A percentile compares a stretch with the other conserved stretches of the same genome.
Evolutionary conservation across 2,329 filamentous ascomycete genomes (phyloP).

Genomic region (Diaporthe ilicicola): DNA sequence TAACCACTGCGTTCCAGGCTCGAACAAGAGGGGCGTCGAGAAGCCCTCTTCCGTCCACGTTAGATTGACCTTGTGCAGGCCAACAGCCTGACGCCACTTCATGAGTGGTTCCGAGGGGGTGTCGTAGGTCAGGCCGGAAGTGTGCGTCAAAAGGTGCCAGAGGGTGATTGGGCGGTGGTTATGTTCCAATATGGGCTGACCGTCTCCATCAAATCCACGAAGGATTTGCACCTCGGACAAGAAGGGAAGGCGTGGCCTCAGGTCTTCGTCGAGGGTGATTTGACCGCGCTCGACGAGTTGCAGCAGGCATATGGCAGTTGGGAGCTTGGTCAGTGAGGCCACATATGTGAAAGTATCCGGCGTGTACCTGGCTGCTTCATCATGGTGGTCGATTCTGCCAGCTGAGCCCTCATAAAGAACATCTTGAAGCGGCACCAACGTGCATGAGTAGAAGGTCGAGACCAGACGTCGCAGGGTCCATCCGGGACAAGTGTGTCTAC

Average conservation of each 20-base stretch:
- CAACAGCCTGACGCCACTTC: slow-evolving; percentile 26
- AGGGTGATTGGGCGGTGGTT: slow-evolving; percentile 50
- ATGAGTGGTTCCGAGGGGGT: slow-evolving; percentile 40
- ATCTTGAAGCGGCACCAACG: slow-evolving; percentile 35
- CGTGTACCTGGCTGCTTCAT: slow-evolving; percentile 42
- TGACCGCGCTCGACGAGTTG: slow-evolving; percentile 49
- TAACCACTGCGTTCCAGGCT: slow-evolving; percentile 41
- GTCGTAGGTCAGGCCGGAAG: slow-evolving; percentile 52
- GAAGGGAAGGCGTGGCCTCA: slow-evolving; percentile 50
- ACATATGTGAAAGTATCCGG: slow-evolving; percentile 42
- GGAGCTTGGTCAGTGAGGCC: slow-evolving; percentile 53
- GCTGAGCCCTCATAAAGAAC: slow-evolving; percentile 47
- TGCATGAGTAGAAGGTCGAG: background rate
- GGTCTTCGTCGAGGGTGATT: slow-evolving; percentile 48
- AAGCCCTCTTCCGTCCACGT: slow-evolving; percentile 35
- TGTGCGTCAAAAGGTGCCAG: slow-evolving; percentile 57
- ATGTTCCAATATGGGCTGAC: slow-evolving; percentile 42
- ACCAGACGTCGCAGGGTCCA: too few species aligned
- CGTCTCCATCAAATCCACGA: slow-evolving; percentile 48
- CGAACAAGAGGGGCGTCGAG: slow-evolving; percentile 40
- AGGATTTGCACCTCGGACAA: slow-evolving; percentile 53
- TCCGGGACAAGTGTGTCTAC: background rate
- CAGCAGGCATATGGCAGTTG: slow-evolving; percentile 48
- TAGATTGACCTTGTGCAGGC: slow-evolving; percentile 22
- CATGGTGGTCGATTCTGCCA: slow-evolving; percentile 45